A percentile compares a stretch with the other conserved stretches of the same genome.
These are phyloP conservation scores for Gryganskiella cystojenkinii DNA, from an alignment of 192 early-diverging fungal genomes.

Conservation along the genomic window DNA sequence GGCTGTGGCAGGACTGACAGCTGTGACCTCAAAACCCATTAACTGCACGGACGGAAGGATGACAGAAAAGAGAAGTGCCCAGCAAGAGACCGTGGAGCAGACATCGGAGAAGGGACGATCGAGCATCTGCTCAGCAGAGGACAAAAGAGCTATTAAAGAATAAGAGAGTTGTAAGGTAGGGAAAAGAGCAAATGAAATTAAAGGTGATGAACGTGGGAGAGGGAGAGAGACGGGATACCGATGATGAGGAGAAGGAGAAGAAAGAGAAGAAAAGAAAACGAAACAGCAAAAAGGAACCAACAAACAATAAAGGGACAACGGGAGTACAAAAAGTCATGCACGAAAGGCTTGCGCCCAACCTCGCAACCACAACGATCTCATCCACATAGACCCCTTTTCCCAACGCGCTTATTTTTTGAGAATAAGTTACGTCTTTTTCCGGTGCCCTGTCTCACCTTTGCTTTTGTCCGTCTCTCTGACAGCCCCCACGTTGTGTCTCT, in stretches of 20 bases:
- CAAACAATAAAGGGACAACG: not conserved
- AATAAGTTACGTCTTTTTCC: too few relatives aligned
- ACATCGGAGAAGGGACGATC: slow-evolving; percentile 38
- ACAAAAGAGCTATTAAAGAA: not conserved
- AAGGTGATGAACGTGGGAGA: not conserved
- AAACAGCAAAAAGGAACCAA: not conserved
- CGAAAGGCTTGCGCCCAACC: not conserved
- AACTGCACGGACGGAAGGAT: slow-evolving; percentile 25
- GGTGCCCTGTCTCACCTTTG: too few relatives aligned
- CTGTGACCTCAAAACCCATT: slow-evolving; percentile 4
- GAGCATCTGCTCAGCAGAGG: not conserved
- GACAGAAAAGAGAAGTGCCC: slow-evolving; percentile 46
- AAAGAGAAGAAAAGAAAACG: not conserved
- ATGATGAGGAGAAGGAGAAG: not conserved
- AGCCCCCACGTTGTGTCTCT: too few relatives aligned
- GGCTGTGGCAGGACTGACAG: not conserved
- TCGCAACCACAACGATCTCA: not conserved
- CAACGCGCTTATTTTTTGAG: not conserved
- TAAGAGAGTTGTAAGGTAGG: not conserved
- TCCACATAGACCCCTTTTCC: not conserved
- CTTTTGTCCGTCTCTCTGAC: too few relatives aligned
- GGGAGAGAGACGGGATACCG: not conserved
- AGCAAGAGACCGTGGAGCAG: slow-evolving; percentile 47
- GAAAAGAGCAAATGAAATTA: too few relatives aligned
- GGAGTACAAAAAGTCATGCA: not conserved